Evolutionary conservation across 1,139 yeast species (phyloP).

Genomic region (Hemisphaericaspora lyxosophila): DNA sequence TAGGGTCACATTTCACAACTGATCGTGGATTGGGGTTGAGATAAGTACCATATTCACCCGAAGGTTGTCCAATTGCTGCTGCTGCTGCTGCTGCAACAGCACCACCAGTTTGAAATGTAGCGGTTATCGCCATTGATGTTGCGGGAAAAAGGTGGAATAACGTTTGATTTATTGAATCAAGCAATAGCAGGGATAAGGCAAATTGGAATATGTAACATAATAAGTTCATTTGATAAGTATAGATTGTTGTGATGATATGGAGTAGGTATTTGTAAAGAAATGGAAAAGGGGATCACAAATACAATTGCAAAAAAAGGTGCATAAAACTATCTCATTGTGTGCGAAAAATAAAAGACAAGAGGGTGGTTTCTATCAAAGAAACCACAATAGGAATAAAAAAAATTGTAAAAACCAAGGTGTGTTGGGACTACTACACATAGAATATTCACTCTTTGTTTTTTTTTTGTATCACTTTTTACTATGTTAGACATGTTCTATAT

Average conservation of each 20-base stretch:
- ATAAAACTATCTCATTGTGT: too few species aligned
- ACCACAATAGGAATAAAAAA: too few species aligned
- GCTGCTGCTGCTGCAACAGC: not conserved
- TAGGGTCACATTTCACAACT: conserved; percentile 34
- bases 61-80: not conserved
- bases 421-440: too few species aligned
- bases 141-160: not conserved
- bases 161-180: not conserved
- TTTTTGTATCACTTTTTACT: too few species aligned
- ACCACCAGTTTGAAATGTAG: not conserved
- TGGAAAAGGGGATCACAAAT: not conserved
- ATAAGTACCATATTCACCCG: conserved; percentile 39
- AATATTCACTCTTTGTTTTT: too few species aligned
- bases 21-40: conserved; percentile 48
- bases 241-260: not conserved
- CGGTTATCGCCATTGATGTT: not conserved
- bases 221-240: not conserved
- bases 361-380: too few species aligned
- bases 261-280: too few species aligned
- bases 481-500: too few species aligned
- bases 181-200: not conserved
- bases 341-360: too few species aligned
- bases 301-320: too few species aligned
- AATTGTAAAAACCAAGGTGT: too few species aligned
- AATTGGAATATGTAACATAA: not conserved